Evolutionary conservation across 2,329 filamentous ascomycete species (phyloP), one percentile per base, ranked within the genome.

Genomic region (Graphilbum ipis-grandicollis): DNA sequence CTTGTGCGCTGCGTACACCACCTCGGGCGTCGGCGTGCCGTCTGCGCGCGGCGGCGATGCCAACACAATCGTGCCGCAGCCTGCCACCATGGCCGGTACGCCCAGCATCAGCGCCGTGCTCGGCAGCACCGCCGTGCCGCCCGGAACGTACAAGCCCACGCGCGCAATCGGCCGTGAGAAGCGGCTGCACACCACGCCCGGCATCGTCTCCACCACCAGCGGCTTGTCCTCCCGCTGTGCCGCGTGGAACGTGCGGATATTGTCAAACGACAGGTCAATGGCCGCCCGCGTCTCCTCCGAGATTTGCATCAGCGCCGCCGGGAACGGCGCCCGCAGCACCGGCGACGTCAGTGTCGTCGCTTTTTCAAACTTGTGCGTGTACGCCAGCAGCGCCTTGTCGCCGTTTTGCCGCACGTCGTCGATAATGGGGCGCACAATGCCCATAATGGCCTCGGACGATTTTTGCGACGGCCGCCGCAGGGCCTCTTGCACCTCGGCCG

Each of bases 341-440:
- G 88, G 84, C 1, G 85, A 88, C 13, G 74, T 90, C 41, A 98
- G 65, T 3, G 82, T 88, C 1, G 83, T 93, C 1, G 88, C 90
- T 61, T 88, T 93, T 54, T 98, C 90, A 48, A 98, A 98, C 56
- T 92, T 93, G 68, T 94, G 86, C 1, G 90, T 96, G 57, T 93
- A 96, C 35, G 81, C 79, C 32, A 98, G 68, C 19, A 98, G 67
- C 3, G 84, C 86, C 49, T 79, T 79, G 57, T 98, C 90, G 37
- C 90, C 90, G 25, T 81, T 74, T 31, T 72, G 67, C 39, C 77
- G 80, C 38, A 98, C 79, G 34, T 86, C 81, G 40, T 88, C 75
- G 50, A 98, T 84, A 48, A 98, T 98, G 1, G 90, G 90, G 26
- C 72, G 75, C 41, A 93, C 83, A 36, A 96, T 88, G 44, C 76